Evolutionary conservation across 2,329 filamentous ascomycete genomes (phyloP), one percentile per base, ranked within the genome.

Genomic region (Ceratocystis cubensis): DNA sequence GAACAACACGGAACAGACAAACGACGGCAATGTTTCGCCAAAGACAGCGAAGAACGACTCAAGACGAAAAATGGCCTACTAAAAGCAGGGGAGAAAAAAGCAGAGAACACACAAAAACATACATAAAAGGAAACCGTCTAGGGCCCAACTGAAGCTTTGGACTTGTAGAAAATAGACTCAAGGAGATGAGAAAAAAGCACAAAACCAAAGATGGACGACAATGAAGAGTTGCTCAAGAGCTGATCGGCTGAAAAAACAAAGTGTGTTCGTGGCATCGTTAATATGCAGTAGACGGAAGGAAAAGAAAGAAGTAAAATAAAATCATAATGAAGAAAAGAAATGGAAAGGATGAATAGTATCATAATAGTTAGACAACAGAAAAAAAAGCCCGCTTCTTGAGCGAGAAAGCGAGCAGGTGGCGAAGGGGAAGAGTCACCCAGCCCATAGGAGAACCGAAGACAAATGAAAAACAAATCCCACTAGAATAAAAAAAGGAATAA

Each of bases 351-450:
- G 7, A 30, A 20, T 59, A 59, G 56, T 59, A 59, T 37, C 56
- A 59, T 59, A 30, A 59, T 59, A 59, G 56, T 59, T 8, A 59
- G 30, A 59, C 56, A 59, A 30, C 56, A 59, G 56, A 59, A 25
- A 59, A 59, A 2, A 57, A 33, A 33, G 15, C 56, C 56, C 56
- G 5, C 13, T 33, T n/a, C 13, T 37, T 30, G 30, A 53, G 48
- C 10, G 28, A 57, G 25, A 30, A 25, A 17, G 22, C 6, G 53
- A 28, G 13, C 25, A 15, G 2, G 50, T 20, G 20, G 25, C 22
- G 25, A 22, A 56, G 2, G 22, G 20, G 50, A 56, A 25, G 25
- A 56, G 50, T 8, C 50, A 56, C 46, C n/a, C 10, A 10, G 50
- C 17, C 44, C 22, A 44, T 45, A 66, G 28, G 50, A 66, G 53